Evolutionary conservation across 352 stramenopile genomes (phyloP).

Genomic region (Phytopythium boreale): DNA sequence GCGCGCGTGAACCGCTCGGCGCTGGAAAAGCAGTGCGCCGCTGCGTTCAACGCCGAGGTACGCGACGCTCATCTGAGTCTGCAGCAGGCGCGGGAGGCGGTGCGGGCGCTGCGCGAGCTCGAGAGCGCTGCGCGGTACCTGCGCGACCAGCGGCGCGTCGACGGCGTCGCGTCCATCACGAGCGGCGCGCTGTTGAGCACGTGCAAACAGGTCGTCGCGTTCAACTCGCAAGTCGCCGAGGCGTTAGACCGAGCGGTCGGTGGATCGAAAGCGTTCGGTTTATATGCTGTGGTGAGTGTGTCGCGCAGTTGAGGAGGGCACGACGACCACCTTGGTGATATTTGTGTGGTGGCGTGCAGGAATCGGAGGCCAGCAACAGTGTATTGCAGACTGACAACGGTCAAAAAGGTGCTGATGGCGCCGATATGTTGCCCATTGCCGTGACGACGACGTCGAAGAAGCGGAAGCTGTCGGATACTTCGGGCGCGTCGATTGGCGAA

Average conservation of each 20-base stretch:
- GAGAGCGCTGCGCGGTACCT: slow-evolving; percentile 19
- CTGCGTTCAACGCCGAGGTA: slow-evolving; percentile 16
- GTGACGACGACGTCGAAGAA: neutral
- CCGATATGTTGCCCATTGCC: neutral
- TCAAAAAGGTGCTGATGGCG: neutral
- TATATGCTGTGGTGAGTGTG: neutral
- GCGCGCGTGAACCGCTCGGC: slow-evolving; percentile 18
- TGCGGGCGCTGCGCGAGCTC: slow-evolving; percentile 24
- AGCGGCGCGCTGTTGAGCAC: neutral
- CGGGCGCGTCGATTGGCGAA: too few relatives aligned
- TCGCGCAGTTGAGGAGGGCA: neutral
- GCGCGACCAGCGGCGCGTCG: slow-evolving; percentile 4
- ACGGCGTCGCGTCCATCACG: slow-evolving; percentile 10
- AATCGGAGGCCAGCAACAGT: neutral
- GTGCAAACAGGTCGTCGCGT: neutral
- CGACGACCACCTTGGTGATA: neutral
- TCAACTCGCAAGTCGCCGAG: neutral
- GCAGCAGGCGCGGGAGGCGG: slow-evolving; percentile 8
- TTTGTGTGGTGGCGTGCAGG: neutral
- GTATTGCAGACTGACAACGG: neutral
- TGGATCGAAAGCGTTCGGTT: neutral
- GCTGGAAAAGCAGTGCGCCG: slow-evolving; percentile 16
- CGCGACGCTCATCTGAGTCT: slow-evolving; percentile 8
- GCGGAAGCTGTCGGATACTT: slow-evolving; percentile 1
- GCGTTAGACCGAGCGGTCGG: neutral